Base-by-base conservation (phyloP, 257 asterid species). In the Solanum phureja region DNA sequence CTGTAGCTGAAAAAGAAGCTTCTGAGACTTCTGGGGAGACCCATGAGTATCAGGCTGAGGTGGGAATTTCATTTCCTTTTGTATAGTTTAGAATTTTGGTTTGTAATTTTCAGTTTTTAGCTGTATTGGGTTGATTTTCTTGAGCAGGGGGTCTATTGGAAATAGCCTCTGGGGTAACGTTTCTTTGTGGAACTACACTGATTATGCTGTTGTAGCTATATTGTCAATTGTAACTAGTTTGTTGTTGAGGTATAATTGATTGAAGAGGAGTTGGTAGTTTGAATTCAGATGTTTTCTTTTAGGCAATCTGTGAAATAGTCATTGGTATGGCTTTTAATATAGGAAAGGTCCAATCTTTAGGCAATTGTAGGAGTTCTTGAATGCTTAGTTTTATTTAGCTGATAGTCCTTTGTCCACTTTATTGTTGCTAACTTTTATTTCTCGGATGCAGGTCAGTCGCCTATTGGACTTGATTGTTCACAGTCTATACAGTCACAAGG, bases 401-500 rank as follows among this genome's bases (percentile, higher is more conserved):
- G 58, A 49, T 29, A 18, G 19, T 81, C 68, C 44, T 49, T 27
- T 24, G 5, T 60, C 31, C 29, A 8, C 49, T 42, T 62, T 60
- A 9, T 52, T 56, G 66, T 38, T 58, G 49, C 42, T 24, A 23
- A 86, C 9, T 44, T 42, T 71, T 71, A 24, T 29, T n/a, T 40
- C 52, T n/a, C n/a, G 52, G 58, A 14, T 72, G 87, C 95, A 97
- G 99, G 99, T 97, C 87, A 96, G 99, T 90, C 92, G 99, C 46
- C 89, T 97, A 77, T 58, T 97, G 93, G 99, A 97, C 92, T 95
- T 97, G 91, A 97, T 97, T 74, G 99, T 97, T 88, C 99, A 97
- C 91, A 97, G 99, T 88, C 94, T 97, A 76, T 97, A 96, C 93
- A 97, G 99, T 94, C 98, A 97, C 93, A 97, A 97, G 94, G 99